These are phyloP conservation scores for Gracilaria gracilis DNA, from an alignment of 23 red algal genomes.

Conservation along the genomic window DNA sequence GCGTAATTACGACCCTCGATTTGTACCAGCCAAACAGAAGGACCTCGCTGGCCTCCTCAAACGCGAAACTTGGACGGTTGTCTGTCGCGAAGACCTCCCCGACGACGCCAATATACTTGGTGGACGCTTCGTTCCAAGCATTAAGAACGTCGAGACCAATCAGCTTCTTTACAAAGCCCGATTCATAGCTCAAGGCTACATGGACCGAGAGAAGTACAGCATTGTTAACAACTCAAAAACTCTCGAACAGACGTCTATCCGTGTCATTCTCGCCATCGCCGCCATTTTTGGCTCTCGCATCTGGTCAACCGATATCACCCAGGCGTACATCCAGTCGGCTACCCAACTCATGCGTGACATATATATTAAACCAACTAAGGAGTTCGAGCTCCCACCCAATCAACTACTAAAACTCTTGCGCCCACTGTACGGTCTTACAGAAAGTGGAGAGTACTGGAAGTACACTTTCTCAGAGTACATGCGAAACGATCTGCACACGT, in stretches of 20 bases:
- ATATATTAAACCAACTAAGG: not conserved
- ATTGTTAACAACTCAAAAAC: not conserved
- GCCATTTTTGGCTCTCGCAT: not conserved
- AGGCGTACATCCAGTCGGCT: not conserved
- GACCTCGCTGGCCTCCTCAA: not conserved
- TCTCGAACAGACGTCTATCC: too few species aligned
- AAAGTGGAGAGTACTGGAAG: conserved; percentile 14
- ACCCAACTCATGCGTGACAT: not conserved
- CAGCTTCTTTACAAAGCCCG: not conserved
- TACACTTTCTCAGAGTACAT: conserved; percentile 11
- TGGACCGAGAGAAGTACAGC: not conserved
- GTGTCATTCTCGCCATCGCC: not conserved
- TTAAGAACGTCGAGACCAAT: not conserved
- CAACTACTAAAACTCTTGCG: conserved; percentile 27
- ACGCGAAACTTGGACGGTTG: not conserved
- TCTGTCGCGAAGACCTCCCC: not conserved
- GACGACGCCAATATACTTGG: not conserved
- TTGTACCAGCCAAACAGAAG: not conserved
- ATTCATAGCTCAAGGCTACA: not conserved
- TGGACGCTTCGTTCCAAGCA: not conserved
- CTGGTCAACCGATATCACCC: not conserved
- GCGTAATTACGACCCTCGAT: too few species aligned
- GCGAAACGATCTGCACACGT: not conserved
- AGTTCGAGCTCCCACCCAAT: conserved; percentile 24
- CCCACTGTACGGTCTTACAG: conserved; percentile 24